Conservation (phyloP, 768 basidiomycete species). For the Crassisporium funariophilum region DNA sequence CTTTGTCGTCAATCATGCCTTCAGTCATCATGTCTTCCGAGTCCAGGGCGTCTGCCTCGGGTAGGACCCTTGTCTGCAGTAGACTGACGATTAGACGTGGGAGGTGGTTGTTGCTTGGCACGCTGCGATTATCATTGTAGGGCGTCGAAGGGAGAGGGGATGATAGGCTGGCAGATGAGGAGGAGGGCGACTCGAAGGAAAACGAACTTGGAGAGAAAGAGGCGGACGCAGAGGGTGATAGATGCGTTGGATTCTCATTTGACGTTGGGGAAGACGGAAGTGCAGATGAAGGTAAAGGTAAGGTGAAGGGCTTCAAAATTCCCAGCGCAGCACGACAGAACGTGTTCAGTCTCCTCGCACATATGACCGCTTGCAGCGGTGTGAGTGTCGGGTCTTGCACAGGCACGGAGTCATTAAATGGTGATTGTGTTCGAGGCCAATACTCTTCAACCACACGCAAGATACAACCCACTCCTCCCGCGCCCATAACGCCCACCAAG, state of each 20-base stretch:
- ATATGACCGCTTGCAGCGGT: conserved; percentile 47
- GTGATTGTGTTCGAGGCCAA: too few relatives aligned
- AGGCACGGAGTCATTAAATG: too few relatives aligned
- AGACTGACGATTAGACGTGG: conserved; percentile 35
- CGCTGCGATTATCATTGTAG: too few relatives aligned
- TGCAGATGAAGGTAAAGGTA: conserved; percentile 17
- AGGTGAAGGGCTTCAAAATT: conserved; percentile 28
- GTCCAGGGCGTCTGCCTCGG: conserved; percentile 46
- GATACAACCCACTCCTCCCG: too few relatives aligned
- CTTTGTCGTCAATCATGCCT: conserved; percentile 8
- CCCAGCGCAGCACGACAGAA: conserved; percentile 38
- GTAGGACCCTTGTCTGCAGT: conserved; percentile 49
- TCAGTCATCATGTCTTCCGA: conserved; percentile 18
- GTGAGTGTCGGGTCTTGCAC: conserved; percentile 38
- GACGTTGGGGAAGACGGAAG: neutral
- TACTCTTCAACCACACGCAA: conserved; percentile 59
- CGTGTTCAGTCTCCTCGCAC: conserved; percentile 46
- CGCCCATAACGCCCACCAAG: conserved; percentile 42
- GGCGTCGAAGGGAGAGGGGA: neutral
- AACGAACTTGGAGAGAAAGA: conserved; percentile 4
- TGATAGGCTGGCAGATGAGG: neutral
- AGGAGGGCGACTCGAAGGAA: neutral
- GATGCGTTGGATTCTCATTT: conserved; percentile 2
- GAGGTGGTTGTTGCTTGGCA: conserved; percentile 15
- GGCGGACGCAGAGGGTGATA: conserved; percentile 10